Evolutionary conservation across 2,329 filamentous ascomycete species (phyloP).

Genomic region (Canariomyces notabilis): DNA sequence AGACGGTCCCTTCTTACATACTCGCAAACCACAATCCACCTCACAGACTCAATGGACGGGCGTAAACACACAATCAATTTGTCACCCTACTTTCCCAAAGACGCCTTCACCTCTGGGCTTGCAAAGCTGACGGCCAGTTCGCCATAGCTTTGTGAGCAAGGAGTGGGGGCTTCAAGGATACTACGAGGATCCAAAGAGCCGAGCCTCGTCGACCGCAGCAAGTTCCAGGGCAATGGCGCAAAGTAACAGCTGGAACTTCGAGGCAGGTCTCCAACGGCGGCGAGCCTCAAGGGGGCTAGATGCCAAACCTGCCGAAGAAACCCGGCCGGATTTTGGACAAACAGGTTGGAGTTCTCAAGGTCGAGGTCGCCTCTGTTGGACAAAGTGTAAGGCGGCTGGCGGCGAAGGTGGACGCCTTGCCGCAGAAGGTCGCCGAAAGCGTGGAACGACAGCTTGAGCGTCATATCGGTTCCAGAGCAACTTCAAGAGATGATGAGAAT

Average conservation of each 20-base stretch:
- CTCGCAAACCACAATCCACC: no score
- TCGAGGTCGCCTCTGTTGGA: neutral
- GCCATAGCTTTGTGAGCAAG: constrained; percentile 11
- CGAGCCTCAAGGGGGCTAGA: neutral
- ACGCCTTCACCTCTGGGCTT: neutral
- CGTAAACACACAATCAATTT: neutral
- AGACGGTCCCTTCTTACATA: no score
- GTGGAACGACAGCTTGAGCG: neutral
- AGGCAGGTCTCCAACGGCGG: neutral
- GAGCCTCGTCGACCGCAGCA: no score
- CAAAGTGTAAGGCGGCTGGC: neutral
- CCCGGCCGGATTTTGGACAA: neutral
- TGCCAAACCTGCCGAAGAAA: neutral
- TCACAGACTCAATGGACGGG: constrained; percentile 9
- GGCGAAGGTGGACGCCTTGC: neutral
- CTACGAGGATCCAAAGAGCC: neutral
- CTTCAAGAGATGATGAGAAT: no score
- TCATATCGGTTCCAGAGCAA: no score
- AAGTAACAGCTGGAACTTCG: no score
- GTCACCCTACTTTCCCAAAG: neutral
- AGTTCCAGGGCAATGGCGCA: no score
- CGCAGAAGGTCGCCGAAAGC: neutral
- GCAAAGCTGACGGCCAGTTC: neutral
- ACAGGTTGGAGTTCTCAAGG: neutral
- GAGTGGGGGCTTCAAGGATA: constrained; percentile 4